Percentiles rank a stretch among this genome's conserved stretches.
Conservation (phyloP, 768 basidiomycete genomes). For the Russula sp. region DNA sequence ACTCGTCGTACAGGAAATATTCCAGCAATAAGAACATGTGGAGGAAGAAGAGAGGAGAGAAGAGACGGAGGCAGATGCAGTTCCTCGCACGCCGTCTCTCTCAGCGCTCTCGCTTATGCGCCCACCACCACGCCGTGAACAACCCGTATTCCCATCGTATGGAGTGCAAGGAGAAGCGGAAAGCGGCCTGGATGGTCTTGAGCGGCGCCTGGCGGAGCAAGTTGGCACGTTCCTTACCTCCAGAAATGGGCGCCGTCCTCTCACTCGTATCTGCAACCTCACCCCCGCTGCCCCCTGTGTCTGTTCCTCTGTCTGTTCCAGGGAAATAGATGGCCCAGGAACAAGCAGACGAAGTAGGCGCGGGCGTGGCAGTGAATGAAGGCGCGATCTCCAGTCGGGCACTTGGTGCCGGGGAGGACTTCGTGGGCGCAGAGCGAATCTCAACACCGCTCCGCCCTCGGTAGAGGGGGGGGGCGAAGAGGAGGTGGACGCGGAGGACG, state of each 20-base stretch:
- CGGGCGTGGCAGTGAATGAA: slow-evolving; percentile 32
- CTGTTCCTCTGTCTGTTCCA: slow-evolving; percentile 9
- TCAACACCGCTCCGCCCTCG: slow-evolving; percentile 30
- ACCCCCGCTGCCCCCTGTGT: neutral
- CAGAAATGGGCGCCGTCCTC: slow-evolving; percentile 36
- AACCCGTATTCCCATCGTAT: neutral
- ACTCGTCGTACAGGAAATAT: slow-evolving; percentile 32
- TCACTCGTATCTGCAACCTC: neutral
- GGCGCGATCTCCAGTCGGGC: slow-evolving; percentile 46
- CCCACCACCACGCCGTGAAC: slow-evolving; percentile 17
- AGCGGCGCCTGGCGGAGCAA: slow-evolving; percentile 59
- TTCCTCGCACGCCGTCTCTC: slow-evolving; percentile 28
- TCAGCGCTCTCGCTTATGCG: slow-evolving; percentile 31
- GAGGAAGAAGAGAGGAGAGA: slow-evolving; percentile 15
- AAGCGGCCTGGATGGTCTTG: slow-evolving; percentile 68
- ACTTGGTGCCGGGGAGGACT: slow-evolving; percentile 31
- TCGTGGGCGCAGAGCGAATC: slow-evolving; percentile 35
- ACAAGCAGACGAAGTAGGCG: slow-evolving; percentile 27
- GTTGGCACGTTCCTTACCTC: slow-evolving; percentile 57
- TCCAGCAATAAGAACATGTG: slow-evolving; percentile 17
- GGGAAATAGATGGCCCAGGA: slow-evolving; percentile 8
- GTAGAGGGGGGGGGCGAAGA: neutral
- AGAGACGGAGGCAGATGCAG: slow-evolving; percentile 1
- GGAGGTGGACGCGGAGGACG: neutral
- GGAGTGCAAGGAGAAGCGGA: slow-evolving; percentile 28